phyloP scores from a whole-genome alignment of 495 filamentous ascomycete genomes.

The Mytilinidion resinicola region DNA sequence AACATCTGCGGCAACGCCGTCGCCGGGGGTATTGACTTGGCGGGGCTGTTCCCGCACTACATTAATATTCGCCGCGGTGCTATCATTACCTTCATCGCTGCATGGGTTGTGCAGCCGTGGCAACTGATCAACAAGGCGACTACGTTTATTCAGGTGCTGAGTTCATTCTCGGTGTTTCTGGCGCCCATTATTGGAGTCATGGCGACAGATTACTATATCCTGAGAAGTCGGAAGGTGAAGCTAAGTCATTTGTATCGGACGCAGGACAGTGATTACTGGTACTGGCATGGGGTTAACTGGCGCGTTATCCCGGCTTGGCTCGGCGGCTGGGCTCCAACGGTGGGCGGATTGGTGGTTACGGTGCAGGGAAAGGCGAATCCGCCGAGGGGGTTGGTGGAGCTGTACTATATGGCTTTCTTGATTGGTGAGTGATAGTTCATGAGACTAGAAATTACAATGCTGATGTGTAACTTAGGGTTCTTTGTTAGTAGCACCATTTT shows the following conservation, averaged over 20 bases:
- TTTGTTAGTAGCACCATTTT: slow-evolving; percentile 34
- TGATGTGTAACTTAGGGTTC: slow-evolving; percentile 25
- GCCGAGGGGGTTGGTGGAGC: slow-evolving; percentile 25
- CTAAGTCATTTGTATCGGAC: slow-evolving; percentile 32
- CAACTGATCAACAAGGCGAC: background rate
- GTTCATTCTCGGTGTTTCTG: background rate
- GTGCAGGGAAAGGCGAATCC: slow-evolving; percentile 26
- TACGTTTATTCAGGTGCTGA: background rate
- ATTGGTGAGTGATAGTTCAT: slow-evolving; percentile 23
- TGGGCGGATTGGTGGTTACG: slow-evolving; percentile 33
- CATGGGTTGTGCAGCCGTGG: background rate
- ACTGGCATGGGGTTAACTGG: slow-evolving; percentile 38
- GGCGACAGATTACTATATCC: slow-evolving; percentile 10
- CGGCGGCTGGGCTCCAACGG: slow-evolving; percentile 34
- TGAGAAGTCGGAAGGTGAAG: slow-evolving; percentile 31
- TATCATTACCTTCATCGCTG: background rate
- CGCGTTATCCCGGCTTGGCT: slow-evolving; percentile 33
- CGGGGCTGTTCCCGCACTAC: background rate
- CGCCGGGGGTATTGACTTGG: background rate
- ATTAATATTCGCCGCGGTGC: background rate
- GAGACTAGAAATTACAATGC: background rate
- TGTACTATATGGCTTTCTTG: slow-evolving; percentile 39
- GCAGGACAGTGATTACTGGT: slow-evolving; percentile 31
- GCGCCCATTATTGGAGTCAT: background rate
- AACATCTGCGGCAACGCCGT: background rate